A percentile compares a stretch with the other conserved stretches of the same genome.
Conservation (phyloP, 805 yeast species). For the Kazachstania viticola region DNA sequence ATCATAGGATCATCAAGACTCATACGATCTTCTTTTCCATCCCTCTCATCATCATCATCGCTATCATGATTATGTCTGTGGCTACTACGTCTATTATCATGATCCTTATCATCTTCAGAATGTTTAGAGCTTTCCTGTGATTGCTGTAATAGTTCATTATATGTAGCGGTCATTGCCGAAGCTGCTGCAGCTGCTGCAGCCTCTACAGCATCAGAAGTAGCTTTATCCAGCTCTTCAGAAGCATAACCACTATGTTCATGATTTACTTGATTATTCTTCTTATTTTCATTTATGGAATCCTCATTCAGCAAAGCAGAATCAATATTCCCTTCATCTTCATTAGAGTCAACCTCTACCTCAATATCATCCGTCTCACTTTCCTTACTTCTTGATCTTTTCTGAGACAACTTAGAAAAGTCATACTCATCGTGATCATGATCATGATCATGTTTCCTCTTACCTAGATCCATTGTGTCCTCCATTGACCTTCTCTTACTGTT, state of each 20-base stretch:
- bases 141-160: conserved; percentile 17
- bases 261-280: conserved; percentile 3
- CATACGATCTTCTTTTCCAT: neutral
- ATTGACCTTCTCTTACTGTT: neutral
- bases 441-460: neutral
- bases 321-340: conserved; percentile 18
- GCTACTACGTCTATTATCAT: neutral
- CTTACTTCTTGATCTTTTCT: neutral
- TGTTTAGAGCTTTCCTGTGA: conserved; percentile 7
- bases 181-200: conserved; percentile 20
- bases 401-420: neutral
- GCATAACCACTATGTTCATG: conserved; percentile 2
- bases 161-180: conserved; percentile 19
- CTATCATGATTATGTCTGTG: neutral
- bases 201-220: too few relatives aligned
- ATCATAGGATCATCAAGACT: neutral
- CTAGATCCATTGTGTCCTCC: neutral
- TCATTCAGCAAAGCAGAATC: conserved; percentile 21
- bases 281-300: conserved; percentile 3
- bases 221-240: conserved; percentile 1
- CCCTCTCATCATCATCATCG: neutral
- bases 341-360: neutral
- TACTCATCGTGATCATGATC: neutral
- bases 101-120: conserved; percentile 1
- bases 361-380: neutral